Conservation (phyloP, 306 rosid genomes). For the Crotalaria pallida region DNA sequence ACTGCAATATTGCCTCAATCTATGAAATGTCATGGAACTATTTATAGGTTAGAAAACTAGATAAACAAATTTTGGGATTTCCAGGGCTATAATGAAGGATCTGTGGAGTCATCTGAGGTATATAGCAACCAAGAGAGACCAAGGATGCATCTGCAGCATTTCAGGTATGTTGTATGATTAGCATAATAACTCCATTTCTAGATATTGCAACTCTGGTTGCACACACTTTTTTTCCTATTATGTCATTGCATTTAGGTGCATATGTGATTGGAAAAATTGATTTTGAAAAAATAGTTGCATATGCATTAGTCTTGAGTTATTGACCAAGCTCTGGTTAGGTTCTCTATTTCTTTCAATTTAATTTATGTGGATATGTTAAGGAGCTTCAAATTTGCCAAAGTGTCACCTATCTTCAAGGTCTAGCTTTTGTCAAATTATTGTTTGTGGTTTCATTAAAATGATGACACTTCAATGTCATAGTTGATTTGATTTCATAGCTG, state of each 20-base stretch:
- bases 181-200: background rate
- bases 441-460: conserved; percentile 1
- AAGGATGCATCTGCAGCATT: conserved; percentile 22
- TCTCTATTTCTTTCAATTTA: background rate
- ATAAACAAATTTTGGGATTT: conserved; percentile 25
- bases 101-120: conserved; percentile 30
- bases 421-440: background rate
- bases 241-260: conserved; percentile 8
- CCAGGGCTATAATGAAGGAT: conserved; percentile 33
- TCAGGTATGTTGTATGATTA: conserved; percentile 43
- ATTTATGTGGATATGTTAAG: background rate
- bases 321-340: background rate
- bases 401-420: background rate
- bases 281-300: conserved; percentile 8
- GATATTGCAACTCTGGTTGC: background rate
- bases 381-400: background rate
- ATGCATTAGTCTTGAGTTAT: background rate
- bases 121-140: conserved; percentile 29
- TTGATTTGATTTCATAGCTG: background rate
- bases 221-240: background rate
- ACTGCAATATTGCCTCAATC: no score
- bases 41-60: conserved; percentile 34
- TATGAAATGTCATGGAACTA: no score
- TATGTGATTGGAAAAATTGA: conserved; percentile 1
- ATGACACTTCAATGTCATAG: background rate